These are phyloP conservation scores for Plectosphaerella plurivora DNA, from an alignment of 2,329 filamentous ascomycete genomes.

Conservation along the genomic window DNA sequence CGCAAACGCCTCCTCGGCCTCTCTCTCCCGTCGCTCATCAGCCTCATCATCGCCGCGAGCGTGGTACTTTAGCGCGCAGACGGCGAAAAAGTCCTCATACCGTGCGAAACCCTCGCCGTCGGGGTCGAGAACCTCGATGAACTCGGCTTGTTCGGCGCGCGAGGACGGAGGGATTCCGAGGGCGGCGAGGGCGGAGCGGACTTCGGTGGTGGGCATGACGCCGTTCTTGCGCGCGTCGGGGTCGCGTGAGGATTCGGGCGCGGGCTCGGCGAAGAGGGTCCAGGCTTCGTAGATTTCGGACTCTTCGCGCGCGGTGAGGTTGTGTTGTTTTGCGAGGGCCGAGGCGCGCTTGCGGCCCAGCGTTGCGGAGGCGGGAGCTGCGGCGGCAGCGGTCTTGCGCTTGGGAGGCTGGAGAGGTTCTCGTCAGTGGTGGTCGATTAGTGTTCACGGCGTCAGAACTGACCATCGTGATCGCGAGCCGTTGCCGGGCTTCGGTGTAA, in stretches of 20 bases:
- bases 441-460: neutral
- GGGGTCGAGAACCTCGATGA: constrained; percentile 78
- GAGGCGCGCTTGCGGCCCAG: constrained; percentile 56
- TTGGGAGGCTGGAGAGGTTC: constrained; percentile 47
- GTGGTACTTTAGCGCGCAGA: constrained; percentile 83
- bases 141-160: constrained; percentile 66
- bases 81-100: constrained; percentile 79
- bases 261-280: constrained; percentile 69
- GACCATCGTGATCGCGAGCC: constrained; percentile 2
- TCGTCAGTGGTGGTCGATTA: too few species aligned
- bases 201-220: constrained; percentile 62
- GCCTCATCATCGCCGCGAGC: constrained; percentile 19
- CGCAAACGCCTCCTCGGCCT: constrained; percentile 77
- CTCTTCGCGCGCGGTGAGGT: constrained; percentile 79
- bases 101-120: constrained; percentile 71
- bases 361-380: constrained; percentile 21
- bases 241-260: constrained; percentile 39
- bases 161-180: constrained; percentile 67
- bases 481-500: too few species aligned
- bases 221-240: constrained; percentile 57
- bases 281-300: constrained; percentile 89
- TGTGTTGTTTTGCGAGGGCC: constrained; percentile 88
- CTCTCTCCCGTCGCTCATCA: constrained; percentile 47
- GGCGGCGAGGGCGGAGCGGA: constrained; percentile 72
- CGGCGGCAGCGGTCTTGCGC: constrained; percentile 36